Evolutionary conservation across 352 stramenopile genomes (phyloP).

Genomic region (Phytophthora meadii): DNA sequence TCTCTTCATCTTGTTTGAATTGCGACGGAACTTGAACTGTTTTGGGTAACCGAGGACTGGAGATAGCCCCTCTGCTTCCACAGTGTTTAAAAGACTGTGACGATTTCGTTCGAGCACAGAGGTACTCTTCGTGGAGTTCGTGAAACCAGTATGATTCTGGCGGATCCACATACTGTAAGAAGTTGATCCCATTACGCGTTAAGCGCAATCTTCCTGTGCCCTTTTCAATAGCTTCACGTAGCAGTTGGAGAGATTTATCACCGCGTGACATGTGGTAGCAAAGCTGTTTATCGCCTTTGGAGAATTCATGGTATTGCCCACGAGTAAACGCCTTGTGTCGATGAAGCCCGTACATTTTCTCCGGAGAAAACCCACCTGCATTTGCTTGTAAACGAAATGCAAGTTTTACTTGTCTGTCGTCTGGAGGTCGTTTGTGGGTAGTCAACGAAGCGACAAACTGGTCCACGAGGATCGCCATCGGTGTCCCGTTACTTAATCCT

Average conservation of each 20-base stretch:
- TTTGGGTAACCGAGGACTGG: constrained; percentile 9
- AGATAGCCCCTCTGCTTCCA: neutral
- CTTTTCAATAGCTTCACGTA: constrained; percentile 63
- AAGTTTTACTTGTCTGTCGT: constrained; percentile 65
- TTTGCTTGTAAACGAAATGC: constrained; percentile 56
- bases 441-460: constrained; percentile 26
- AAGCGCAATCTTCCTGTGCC: constrained; percentile 53
- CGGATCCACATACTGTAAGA: constrained; percentile 46
- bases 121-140: constrained; percentile 44
- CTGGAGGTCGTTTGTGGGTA: constrained; percentile 43
- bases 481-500: neutral
- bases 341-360: constrained; percentile 42
- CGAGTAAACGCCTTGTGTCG: constrained; percentile 13
- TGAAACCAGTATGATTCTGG: constrained; percentile 43
- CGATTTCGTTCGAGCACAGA: constrained; percentile 19
- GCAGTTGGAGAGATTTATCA: constrained; percentile 54
- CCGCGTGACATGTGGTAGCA: constrained; percentile 6
- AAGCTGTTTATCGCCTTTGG: constrained; percentile 9
- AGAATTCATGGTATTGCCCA: neutral
- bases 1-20: constrained; percentile 18
- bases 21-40: neutral
- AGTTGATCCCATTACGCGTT: constrained; percentile 54
- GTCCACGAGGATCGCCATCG: constrained; percentile 22
- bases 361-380: constrained; percentile 56
- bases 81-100: neutral